A percentile compares a stretch with the other conserved stretches of the same genome.
phyloP scores from a whole-genome alignment of 2,329 filamentous ascomycete genomes.

The Fusarium duplospermum region DNA sequence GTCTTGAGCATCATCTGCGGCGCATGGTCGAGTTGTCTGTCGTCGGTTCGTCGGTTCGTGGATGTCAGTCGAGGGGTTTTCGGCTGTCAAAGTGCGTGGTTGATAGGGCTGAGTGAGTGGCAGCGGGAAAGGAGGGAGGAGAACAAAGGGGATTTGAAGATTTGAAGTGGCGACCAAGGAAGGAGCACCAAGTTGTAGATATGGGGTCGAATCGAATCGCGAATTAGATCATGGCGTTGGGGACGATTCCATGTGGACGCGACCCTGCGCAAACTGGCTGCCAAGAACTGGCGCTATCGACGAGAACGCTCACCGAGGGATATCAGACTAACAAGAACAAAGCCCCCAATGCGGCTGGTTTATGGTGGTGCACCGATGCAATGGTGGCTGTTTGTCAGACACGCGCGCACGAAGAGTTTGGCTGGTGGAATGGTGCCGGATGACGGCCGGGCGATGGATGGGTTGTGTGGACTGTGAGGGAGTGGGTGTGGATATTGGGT shows the following conservation, averaged over 20 bases:
- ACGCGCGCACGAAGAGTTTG: conserved; percentile 35
- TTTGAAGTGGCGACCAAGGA: conserved; percentile 28
- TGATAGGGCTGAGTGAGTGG: conserved; percentile 26
- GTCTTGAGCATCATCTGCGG: conserved; percentile 69
- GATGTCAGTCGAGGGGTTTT: conserved; percentile 28
- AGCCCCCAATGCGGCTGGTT: conserved; percentile 28
- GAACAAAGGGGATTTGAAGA: conserved; percentile 18
- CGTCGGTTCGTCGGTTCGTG: conserved; percentile 22
- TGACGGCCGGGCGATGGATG: conserved; percentile 7
- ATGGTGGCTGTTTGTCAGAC: conserved; percentile 32
- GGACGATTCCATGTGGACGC: conserved; percentile 41
- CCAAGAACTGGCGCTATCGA: conserved; percentile 40
- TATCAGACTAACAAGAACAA: conserved; percentile 33
- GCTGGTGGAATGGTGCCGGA: conserved; percentile 11
- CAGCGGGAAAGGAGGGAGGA: conserved; percentile 18
- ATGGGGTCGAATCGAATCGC: conserved; percentile 40
- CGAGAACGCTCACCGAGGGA: conserved; percentile 49
- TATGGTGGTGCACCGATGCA: conserved; percentile 11
- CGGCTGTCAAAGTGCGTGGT: conserved; percentile 25
- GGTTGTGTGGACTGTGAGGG: conserved; percentile 7
- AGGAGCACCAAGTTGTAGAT: conserved; percentile 24
- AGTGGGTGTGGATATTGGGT: conserved; percentile 17
- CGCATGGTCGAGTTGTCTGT: conserved; percentile 55
- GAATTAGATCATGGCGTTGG: conserved; percentile 45
- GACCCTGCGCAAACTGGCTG: conserved; percentile 37